Base-by-base conservation (phyloP, 371 early-diverging fungal species). In the Apophysomyces trapeziformis region DNA sequence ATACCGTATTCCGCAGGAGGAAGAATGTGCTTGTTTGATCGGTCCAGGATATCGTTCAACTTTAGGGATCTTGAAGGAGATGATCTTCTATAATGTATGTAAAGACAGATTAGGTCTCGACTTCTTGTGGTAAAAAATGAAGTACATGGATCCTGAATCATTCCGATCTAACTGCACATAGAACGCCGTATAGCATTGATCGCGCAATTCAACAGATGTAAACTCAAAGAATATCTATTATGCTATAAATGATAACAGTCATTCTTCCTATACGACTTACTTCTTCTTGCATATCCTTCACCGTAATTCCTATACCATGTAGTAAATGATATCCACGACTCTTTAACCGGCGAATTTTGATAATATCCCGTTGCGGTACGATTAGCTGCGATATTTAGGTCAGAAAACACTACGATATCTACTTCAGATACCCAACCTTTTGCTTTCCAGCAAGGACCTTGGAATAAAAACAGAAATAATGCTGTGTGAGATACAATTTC, bases 391-490 rank as follows among this genome's bases (percentile, higher is more conserved):
- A 38, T 21, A 54, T 26, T 14, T 2, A 26, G 1, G 32, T 26
- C 3, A 26, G 16, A 12, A 1, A 35, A 32, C 57, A 39, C 37
- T 56, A 7, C 18, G 35, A 8, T 56, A 1, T 56, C 63, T 18
- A 68, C n/a, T 14, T 14, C 38, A 60, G 64, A 69, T 35, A 86
- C 6, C 54, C 9, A 50, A 50, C 80, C 67, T 85, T 85, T 46
- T 85, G 81, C 26, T 84, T 68, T 5, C 82, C 80, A 16, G 87
- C 89, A 14, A 88, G 73, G 0, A 84, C 71, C 50, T 82, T 85
- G 36, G 89, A 86, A 62, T 83, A 78, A 73, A 85, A 92, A 65
- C 89, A 89, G 9, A 92, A 58, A 67, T 86, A 85, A 61, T 84
- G 72, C 11, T 77, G 79, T 0, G 91, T 88, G 21, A 91, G 70